Evolutionary conservation across 148 eudicot species (phyloP), one percentile per base, ranked within the genome.

Genomic region (Nepenthes gracilis): DNA sequence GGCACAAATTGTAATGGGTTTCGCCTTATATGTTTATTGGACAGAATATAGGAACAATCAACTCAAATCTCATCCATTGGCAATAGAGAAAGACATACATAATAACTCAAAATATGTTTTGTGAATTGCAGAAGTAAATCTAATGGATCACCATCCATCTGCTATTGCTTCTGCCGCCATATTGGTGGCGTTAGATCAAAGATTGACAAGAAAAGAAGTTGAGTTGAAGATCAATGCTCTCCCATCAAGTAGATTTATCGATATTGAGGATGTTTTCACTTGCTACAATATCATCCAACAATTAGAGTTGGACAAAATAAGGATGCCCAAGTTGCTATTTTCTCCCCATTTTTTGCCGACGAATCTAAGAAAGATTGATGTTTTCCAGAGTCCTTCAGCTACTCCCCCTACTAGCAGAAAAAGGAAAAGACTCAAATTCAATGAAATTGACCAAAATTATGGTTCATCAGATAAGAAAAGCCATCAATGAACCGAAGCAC

Each of bases 131-230:
- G 87, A 79, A 60, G 48, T 61, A 35, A 67, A 65, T 45, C 74
- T 77, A 33, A 70, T 77, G 77, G 69, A 65, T 69, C 65, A 70
- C 64, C 69, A 66, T 36, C 77, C 81, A 47, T 79, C 80, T 12
- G 72, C 68, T 51, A 67, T 79, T 58, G 79, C 83, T 40, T 64
- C 50, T 36, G 75, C 81, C 6, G 78, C 87, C 55, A 59, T 74
- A 58, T 67, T 82, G 68, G 55, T 67, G 43, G 69, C 78, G 57
- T 43, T 79, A 67, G 81, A 82, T 73, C 69, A 52, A 64, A 64
- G 55, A 47, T 72, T 79, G 52, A 69, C 79, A 32, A 69, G 59
- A 60, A 58, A 77, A 50, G 60, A 58, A 43, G 57, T 82, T 60
- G 69, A 79, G 54, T 37, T 67, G 59, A 75, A 77, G 69, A 69